Conservation (phyloP, 169 alveolate genomes). For the Babesia sp. region DNA sequence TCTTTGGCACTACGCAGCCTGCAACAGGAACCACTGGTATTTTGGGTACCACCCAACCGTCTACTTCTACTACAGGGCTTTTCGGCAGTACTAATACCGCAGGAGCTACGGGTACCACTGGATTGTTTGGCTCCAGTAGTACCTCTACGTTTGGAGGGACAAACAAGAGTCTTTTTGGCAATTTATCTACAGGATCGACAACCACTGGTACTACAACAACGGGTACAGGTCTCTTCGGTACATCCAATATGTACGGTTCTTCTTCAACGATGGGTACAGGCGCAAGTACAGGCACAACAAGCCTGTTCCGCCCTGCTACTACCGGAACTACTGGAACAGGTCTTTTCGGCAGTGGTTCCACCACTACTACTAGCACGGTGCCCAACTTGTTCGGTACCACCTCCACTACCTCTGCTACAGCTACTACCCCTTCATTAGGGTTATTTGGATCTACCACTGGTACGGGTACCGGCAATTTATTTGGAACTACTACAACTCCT, state of each 20-base stretch:
- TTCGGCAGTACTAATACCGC: constrained; percentile 39
- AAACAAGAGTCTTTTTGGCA: constrained; percentile 1
- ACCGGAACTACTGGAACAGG: constrained; percentile 9
- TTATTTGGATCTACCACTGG: constrained; percentile 8
- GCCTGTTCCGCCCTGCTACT: constrained; percentile 4
- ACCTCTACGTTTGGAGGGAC: constrained; percentile 23
- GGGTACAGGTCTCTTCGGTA: constrained; percentile 1
- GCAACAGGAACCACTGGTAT: constrained; percentile 24
- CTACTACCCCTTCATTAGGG: not conserved
- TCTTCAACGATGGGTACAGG: not conserved
- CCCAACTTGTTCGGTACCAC: constrained; percentile 5
- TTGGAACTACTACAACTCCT: constrained; percentile 8
- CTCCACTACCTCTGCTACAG: not conserved
- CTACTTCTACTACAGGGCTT: constrained; percentile 23
- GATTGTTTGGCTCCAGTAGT: constrained; percentile 47
- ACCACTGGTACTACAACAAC: constrained; percentile 1
- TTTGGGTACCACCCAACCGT: constrained; percentile 15
- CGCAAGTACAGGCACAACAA: not conserved
- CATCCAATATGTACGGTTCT: not conserved
- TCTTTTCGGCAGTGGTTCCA: constrained; percentile 25
- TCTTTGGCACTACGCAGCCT: constrained; percentile 25
- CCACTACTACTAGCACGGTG: not conserved
- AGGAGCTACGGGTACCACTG: constrained; percentile 24
- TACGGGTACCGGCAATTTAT: constrained; percentile 6
- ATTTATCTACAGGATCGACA: not conserved